These are phyloP conservation scores for Trifolium fragiferum DNA, from an alignment of 306 rosid genomes.

Conservation along the genomic window DNA sequence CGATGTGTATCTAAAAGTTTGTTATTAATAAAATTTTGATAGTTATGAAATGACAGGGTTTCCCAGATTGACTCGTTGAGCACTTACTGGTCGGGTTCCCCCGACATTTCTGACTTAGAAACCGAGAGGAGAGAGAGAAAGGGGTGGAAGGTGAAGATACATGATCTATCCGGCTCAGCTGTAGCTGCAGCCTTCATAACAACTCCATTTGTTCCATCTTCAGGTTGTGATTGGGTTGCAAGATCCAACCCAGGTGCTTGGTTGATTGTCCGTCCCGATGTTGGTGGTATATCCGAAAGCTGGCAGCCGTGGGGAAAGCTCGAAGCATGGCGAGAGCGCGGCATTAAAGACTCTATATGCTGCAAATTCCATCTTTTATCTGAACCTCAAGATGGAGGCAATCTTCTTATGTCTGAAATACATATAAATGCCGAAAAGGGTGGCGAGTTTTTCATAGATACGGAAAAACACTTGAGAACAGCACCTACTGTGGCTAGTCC, in stretches of 20 bases:
- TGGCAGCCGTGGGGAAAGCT: conserved; percentile 99
- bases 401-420: conserved; percentile 80
- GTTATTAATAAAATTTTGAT: conserved; percentile 42
- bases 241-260: conserved; percentile 94
- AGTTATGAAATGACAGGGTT: conserved; percentile 67
- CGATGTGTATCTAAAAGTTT: conserved; percentile 14
- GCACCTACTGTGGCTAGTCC: conserved; percentile 53
- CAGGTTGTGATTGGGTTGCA: conserved; percentile 97
- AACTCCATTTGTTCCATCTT: conserved; percentile 96
- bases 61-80: conserved; percentile 80
- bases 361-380: conserved; percentile 79
- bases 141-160: conserved; percentile 99
- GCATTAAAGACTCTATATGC: conserved; percentile 75
- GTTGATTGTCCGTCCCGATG: conserved; percentile 87
- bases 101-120: conserved; percentile 60
- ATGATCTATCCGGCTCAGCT: conserved; percentile 97
- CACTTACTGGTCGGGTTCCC: conserved; percentile 73
- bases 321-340: conserved; percentile 96
- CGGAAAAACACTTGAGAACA: conserved; percentile 69
- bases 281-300: conserved; percentile 68
- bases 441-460: conserved; percentile 86
- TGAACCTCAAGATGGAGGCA: conserved; percentile 76
- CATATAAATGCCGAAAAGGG: conserved; percentile 86
- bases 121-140: conserved; percentile 78
- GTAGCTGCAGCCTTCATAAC: conserved; percentile 99